These are phyloP conservation scores for Tetracladium setigerum DNA, from an alignment of 495 filamentous ascomycete species.

Conservation along the genomic window DNA sequence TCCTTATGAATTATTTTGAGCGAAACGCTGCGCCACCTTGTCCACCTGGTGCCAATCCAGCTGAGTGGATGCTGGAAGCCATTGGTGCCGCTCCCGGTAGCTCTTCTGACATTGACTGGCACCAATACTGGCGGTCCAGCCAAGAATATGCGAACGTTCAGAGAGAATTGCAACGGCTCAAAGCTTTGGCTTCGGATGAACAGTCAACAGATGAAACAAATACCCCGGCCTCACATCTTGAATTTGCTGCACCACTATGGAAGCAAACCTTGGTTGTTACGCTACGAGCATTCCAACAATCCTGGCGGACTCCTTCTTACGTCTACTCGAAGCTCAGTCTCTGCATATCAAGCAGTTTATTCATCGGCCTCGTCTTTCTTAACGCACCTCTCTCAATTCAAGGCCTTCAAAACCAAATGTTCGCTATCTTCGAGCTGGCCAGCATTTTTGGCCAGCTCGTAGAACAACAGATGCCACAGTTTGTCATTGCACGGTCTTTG, in stretches of 20 bases:
- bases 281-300: conserved; percentile 71
- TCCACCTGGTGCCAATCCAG: conserved; percentile 51
- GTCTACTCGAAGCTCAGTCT: conserved; percentile 66
- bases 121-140: conserved; percentile 66
- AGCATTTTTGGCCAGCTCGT: conserved; percentile 67
- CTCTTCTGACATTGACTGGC: conserved; percentile 70
- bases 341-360: conserved; percentile 48
- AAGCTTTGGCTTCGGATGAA: conserved; percentile 38
- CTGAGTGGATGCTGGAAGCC: conserved; percentile 84
- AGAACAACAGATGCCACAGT: conserved; percentile 79
- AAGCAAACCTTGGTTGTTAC: conserved; percentile 46
- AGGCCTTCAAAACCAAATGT: conserved; percentile 81
- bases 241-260: conserved; percentile 47
- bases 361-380: conserved; percentile 85
- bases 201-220: conserved; percentile 19
- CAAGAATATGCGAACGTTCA: conserved; percentile 61
- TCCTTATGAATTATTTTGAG: conserved; percentile 56
- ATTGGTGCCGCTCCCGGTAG: conserved; percentile 79
- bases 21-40: conserved; percentile 50
- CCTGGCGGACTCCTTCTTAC: conserved; percentile 81
- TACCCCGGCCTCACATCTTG: conserved; percentile 25
- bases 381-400: conserved; percentile 57
- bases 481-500: conserved; percentile 65
- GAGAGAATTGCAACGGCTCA: conserved; percentile 60
- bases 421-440: conserved; percentile 73